Base-by-base conservation (phyloP, 768 basidiomycete species). In the Lactarius hengduanensis region DNA sequence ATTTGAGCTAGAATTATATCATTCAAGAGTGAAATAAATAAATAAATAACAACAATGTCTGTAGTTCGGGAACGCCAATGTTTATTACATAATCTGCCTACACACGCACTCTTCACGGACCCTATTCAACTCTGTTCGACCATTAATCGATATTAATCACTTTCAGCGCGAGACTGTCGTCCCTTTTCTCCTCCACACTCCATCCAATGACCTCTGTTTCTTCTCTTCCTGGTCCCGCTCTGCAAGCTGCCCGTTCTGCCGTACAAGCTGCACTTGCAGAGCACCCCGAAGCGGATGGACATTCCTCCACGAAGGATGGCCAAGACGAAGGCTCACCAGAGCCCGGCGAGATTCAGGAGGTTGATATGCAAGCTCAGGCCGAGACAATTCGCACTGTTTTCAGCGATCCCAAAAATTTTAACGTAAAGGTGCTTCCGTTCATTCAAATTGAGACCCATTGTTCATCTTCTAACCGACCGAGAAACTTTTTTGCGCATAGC, bases 311-410 rank as follows among this genome's bases (percentile, higher is more conserved):
- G 45, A 68, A 72, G 57, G 72, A 76, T 47, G 76, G 76, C 38
- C 80, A 80, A 43, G 72, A 67, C 59, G 76, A 73, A 13, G 74
- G 71, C 15, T 69, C 73, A 9, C 71, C 81, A 11, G 93, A 95
- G 75, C 86, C 87, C 13, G 93, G 92, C 65, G 92, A 95, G 80
- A 88, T 92, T 58, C 90, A 91, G 77, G 94, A 94, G 76, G 83
- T 91, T 57, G 88, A 91, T 73, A 91, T 93, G 89, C 82, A 90
- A 71, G 83, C 86, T 34, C 91, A 92, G 75, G 90, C 90, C 43
- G 90, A 92, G 63, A 84, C 81, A 63, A 91, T 95, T 73, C 85
- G 89, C 71, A 98, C 97, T 28, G 92, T 99, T 57, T 98, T 99
- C 78, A 94, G 86, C 73, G 91, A 96, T 79, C 88, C 92, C 26